Evolutionary conservation across 306 rosid species (phyloP), one percentile per base, ranked within the genome.

Genomic region (Quillaja saponaria): DNA sequence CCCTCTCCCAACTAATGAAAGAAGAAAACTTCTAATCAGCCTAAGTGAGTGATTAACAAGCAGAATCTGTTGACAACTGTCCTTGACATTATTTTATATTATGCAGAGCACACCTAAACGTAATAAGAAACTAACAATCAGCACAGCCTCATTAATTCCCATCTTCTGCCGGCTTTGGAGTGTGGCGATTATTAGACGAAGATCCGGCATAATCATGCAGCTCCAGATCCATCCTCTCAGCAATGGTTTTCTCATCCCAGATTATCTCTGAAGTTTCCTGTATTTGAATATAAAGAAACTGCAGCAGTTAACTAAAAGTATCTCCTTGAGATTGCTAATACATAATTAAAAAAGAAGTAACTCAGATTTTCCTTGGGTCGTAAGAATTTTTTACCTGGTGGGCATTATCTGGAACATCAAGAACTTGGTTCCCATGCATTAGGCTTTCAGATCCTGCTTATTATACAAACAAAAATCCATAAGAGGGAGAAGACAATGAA

Each of bases 101-200:
- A 58, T 56, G 60, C 37, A 40, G 52, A 20, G 17, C 28, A 47
- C 5, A 13, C 14, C 38, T 35, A 12, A 17, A 48, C 7, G 63
- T 42, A 71, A n/a, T n/a, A 51, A 71, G 33, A 52, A 58, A 28
- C 65, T 67, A 78, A 75, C 76, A 80, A 58, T 73, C 75, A 50
- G 6, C 37, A 34, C 87, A 68, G 47, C 37, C 45, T 8, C 2
- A 2, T 12, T 37, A 37, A 72, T 66, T 65, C 41, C 19, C 77
- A 37, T 51, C 50, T 67, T 79, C 78, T 34, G 90, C 73, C 51
- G 83, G 82, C 74, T 42, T 81, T 58, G 98, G 98, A 68, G 92
- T 92, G 82, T 92, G 98, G 66, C 90, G 96, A 68, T 81, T 76
- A 65, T 88, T 92, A 46, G 98, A 81, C 13, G 88, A 95, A 1